Percentiles rank a stretch among this genome's conserved stretches.
phyloP scores from a whole-genome alignment of 108 stramenopile species.

The Cyclotella choctawhatcheeana region DNA sequence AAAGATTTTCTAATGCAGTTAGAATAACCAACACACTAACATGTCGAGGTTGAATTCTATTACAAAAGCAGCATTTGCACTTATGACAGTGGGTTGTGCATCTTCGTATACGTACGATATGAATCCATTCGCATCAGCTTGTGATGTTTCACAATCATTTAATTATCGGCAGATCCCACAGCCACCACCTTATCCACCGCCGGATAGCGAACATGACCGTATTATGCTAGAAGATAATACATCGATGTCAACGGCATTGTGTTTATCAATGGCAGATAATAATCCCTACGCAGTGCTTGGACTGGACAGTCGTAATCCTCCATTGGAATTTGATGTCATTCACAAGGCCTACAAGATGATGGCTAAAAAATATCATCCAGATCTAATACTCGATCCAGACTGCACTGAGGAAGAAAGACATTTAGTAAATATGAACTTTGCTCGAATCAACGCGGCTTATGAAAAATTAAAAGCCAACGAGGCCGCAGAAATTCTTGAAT shows the following conservation, averaged over 20 bases:
- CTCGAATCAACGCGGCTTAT: slow-evolving; percentile 18
- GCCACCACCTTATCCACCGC: slow-evolving; percentile 1
- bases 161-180: neutral
- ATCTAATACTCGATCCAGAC: neutral
- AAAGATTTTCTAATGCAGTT: no score
- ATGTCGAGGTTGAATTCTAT: no score
- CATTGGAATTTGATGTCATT: slow-evolving; percentile 1
- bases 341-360: slow-evolving; percentile 7
- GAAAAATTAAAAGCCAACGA: neutral
- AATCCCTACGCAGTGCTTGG: neutral
- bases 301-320: neutral
- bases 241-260: neutral
- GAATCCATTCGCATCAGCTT: no score
- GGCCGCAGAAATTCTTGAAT: slow-evolving; percentile 2
- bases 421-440: slow-evolving; percentile 5
- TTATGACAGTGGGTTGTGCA: no score
- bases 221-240: neutral
- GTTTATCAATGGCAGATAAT: neutral
- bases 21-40: no score
- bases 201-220: neutral
- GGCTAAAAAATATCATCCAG: slow-evolving; percentile 19
- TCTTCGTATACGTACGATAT: no score
- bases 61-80: no score
- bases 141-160: no score
- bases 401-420: neutral